phyloP scores from a whole-genome alignment of 2,329 filamentous ascomycete genomes.

The Chaetoscypha palmicola region DNA sequence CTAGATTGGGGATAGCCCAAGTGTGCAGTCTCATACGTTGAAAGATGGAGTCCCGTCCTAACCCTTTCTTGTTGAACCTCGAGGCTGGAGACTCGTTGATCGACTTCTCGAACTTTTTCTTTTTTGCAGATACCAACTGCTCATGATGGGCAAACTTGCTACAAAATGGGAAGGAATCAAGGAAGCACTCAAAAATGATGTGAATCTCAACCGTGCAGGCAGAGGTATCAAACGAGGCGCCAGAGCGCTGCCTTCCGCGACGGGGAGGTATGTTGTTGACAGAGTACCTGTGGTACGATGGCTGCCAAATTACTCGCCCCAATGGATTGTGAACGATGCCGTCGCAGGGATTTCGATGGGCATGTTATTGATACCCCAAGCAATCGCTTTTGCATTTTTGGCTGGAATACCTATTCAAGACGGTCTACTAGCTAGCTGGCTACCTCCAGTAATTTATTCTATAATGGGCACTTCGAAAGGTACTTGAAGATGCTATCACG shows the following conservation, averaged over 20 bases:
- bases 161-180: not conserved
- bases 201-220: slow-evolving; percentile 2
- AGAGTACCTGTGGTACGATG: slow-evolving; percentile 57
- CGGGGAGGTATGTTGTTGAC: slow-evolving; percentile 49
- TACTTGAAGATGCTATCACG: slow-evolving; percentile 21
- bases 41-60: no score
- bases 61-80: no score
- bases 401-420: slow-evolving; percentile 55
- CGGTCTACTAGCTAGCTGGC: slow-evolving; percentile 53
- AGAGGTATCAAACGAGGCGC: not conserved
- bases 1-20: no score
- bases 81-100: not conserved
- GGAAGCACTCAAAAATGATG: slow-evolving; percentile 1
- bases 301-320: slow-evolving; percentile 53
- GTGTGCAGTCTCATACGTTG: no score
- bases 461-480: slow-evolving; percentile 58
- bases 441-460: slow-evolving; percentile 49
- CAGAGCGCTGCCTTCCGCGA: slow-evolving; percentile 40
- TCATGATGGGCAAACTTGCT: slow-evolving; percentile 1
- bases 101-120: not conserved
- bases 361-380: slow-evolving; percentile 54
- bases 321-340: slow-evolving; percentile 55
- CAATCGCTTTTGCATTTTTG: slow-evolving; percentile 55
- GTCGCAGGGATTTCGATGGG: slow-evolving; percentile 56
- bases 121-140: not conserved